These are phyloP conservation scores for Tremella yokohamensis DNA, from an alignment of 768 basidiomycete genomes.

Conservation along the genomic window DNA sequence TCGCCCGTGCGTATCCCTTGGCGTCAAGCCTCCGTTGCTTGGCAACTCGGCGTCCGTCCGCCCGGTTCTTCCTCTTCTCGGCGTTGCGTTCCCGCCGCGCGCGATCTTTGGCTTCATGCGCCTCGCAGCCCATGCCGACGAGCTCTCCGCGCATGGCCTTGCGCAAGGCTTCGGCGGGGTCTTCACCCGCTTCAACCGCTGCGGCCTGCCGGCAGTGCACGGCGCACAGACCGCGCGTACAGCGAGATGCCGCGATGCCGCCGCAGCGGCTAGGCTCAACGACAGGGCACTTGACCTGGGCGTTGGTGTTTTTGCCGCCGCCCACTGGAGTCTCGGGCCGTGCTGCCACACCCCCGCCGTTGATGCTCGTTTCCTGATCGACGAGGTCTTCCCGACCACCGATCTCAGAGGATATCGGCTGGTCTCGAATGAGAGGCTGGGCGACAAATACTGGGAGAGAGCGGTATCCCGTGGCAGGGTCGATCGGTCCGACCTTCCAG, in stretches of 20 bases:
- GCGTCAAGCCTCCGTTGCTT: conserved; percentile 18
- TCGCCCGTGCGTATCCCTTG: conserved; percentile 6
- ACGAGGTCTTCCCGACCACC: conserved; percentile 23
- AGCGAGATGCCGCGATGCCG: conserved; percentile 38
- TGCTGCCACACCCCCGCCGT: not conserved
- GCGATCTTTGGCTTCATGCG: conserved; percentile 49
- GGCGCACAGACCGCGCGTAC: conserved; percentile 43
- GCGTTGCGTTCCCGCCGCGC: conserved; percentile 39
- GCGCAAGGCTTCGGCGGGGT: conserved; percentile 23
- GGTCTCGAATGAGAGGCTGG: conserved; percentile 66
- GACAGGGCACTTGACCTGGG: conserved; percentile 12
- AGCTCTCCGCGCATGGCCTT: conserved; percentile 32
- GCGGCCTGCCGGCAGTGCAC: conserved; percentile 44
- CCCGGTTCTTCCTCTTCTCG: conserved; percentile 36
- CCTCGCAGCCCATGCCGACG: conserved; percentile 47
- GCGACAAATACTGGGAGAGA: conserved; percentile 66
- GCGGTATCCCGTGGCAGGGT: conserved; percentile 57
- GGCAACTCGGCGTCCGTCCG: conserved; percentile 17
- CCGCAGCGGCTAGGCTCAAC: conserved; percentile 21
- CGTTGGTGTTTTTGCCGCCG: not conserved
- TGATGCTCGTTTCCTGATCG: conserved; percentile 7
- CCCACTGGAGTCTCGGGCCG: not conserved
- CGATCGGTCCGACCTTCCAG: conserved; percentile 56
- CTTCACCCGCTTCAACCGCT: conserved; percentile 30
- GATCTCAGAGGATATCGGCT: conserved; percentile 26